phyloP scores from a whole-genome alignment of 2,329 filamentous ascomycete species.

The Apiospora malaysiana region DNA sequence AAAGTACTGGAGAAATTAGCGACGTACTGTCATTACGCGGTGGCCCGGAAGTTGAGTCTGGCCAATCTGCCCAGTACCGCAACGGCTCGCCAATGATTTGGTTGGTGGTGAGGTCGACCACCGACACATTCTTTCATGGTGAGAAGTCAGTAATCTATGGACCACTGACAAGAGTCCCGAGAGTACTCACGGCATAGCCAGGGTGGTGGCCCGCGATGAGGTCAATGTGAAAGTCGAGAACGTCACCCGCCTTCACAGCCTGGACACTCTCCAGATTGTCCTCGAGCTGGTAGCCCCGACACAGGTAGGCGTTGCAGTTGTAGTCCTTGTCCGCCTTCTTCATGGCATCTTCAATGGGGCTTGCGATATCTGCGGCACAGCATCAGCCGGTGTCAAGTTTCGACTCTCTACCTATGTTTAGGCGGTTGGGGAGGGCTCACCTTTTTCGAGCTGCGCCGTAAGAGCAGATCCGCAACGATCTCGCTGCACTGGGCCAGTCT shows the following conservation, averaged over 20 bases:
- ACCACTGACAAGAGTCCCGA: neutral
- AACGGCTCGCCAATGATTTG: slow-evolving; percentile 55
- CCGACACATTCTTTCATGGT: slow-evolving; percentile 50
- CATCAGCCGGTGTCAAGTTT: neutral
- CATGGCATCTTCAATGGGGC: slow-evolving; percentile 38
- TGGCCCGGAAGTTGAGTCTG: slow-evolving; percentile 31
- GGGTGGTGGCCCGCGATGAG: slow-evolving; percentile 46
- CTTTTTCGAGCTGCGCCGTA: slow-evolving; percentile 30
- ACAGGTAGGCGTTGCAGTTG: slow-evolving; percentile 37
- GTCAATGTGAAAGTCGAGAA: slow-evolving; percentile 44
- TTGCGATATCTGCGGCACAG: slow-evolving; percentile 30
- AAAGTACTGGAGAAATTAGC: slow-evolving; percentile 34
- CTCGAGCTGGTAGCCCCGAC: slow-evolving; percentile 40
- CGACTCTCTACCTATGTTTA: neutral
- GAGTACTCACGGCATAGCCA: slow-evolving; percentile 35
- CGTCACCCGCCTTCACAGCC: slow-evolving; percentile 40
- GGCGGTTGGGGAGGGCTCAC: slow-evolving; percentile 18
- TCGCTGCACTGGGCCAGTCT: slow-evolving; percentile 34
- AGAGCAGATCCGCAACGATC: slow-evolving; percentile 33
- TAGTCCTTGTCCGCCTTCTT: slow-evolving; percentile 31
- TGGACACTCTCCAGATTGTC: slow-evolving; percentile 38
- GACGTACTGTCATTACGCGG: slow-evolving; percentile 42
- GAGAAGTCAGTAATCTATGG: slow-evolving; percentile 24
- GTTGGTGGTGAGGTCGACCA: slow-evolving; percentile 53
- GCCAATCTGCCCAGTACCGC: slow-evolving; percentile 47